Conservation (phyloP, 192 early-diverging fungal genomes). For the Coemansia sp. region DNA sequence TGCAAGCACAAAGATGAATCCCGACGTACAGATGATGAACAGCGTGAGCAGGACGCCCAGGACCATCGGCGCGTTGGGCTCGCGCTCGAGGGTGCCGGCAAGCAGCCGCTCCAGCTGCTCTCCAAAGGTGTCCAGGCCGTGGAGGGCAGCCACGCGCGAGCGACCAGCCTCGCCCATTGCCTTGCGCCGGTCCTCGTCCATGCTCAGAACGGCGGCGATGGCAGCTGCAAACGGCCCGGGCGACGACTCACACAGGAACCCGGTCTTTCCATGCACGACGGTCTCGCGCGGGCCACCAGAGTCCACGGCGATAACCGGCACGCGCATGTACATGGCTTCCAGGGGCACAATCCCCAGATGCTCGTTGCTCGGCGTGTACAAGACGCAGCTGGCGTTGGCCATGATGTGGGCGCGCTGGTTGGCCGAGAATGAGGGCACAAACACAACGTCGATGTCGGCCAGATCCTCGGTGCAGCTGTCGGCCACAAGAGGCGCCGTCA, state of each 20-base stretch:
- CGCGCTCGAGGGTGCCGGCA: slow-evolving; percentile 31
- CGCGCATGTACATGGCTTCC: slow-evolving; percentile 86
- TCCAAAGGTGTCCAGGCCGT: slow-evolving; percentile 62
- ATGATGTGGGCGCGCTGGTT: slow-evolving; percentile 74
- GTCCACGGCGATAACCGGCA: slow-evolving; percentile 86
- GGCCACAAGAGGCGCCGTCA: slow-evolving; percentile 9
- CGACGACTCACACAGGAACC: slow-evolving; percentile 66
- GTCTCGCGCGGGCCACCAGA: slow-evolving; percentile 86
- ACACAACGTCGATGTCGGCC: slow-evolving; percentile 64
- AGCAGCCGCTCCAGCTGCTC: slow-evolving; percentile 66
- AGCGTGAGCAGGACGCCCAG: slow-evolving; percentile 36
- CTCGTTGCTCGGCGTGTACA: slow-evolving; percentile 92
- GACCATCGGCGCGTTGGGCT: slow-evolving; percentile 20
- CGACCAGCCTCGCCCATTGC: slow-evolving; percentile 69
- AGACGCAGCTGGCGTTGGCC: slow-evolving; percentile 56
- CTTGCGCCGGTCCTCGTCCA: slow-evolving; percentile 16
- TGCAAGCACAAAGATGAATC: slow-evolving; percentile 7
- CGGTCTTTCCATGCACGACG: slow-evolving; percentile 68
- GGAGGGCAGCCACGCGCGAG: slow-evolving; percentile 48
- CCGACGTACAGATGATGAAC: slow-evolving; percentile 32
- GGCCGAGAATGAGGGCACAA: slow-evolving; percentile 85
- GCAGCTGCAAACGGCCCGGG: slow-evolving; percentile 64
- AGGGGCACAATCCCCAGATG: slow-evolving; percentile 98
- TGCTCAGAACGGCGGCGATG: slow-evolving; percentile 55
- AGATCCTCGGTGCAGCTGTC: slow-evolving; percentile 16